Percentiles rank a stretch among this genome's conserved stretches.
These are phyloP conservation scores for Podospora didyma DNA, from an alignment of 495 filamentous ascomycete genomes.

Conservation along the genomic window DNA sequence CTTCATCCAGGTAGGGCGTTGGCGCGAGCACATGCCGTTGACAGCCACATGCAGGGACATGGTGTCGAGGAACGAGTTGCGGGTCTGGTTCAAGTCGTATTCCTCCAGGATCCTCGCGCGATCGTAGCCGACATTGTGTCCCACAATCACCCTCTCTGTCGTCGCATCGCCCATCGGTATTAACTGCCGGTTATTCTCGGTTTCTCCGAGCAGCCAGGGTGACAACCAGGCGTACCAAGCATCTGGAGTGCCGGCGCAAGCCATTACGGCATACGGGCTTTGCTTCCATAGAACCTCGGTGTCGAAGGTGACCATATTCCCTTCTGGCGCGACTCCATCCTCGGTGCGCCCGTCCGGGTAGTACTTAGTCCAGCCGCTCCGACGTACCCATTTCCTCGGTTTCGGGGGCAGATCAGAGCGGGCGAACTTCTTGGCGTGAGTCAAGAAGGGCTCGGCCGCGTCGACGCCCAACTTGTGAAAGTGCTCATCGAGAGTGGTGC, in stretches of 20 bases:
- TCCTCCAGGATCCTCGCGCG: constrained; percentile 85
- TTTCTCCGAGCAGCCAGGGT: constrained; percentile 87
- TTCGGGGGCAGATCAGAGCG: constrained; percentile 60
- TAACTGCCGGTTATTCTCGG: constrained; percentile 70
- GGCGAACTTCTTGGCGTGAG: constrained; percentile 69
- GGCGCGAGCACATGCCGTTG: constrained; percentile 97
- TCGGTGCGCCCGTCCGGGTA: constrained; percentile 65
- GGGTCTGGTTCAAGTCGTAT: constrained; percentile 75
- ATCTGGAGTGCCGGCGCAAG: constrained; percentile 79
- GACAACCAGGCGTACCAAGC: constrained; percentile 98
- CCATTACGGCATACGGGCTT: constrained; percentile 90
- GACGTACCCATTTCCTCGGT: constrained; percentile 74
- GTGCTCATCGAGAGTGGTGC: constrained; percentile 84
- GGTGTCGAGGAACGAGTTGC: constrained; percentile 89
- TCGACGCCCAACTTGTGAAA: constrained; percentile 89
- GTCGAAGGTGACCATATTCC: constrained; percentile 84
- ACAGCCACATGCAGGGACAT: constrained; percentile 98
- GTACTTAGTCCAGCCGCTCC: constrained; percentile 95
- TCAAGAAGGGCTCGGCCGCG: constrained; percentile 81
- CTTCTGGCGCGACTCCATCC: constrained; percentile 69
- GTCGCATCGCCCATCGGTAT: constrained; percentile 77
- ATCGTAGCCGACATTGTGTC: constrained; percentile 96
- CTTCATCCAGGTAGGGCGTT: constrained; percentile 95
- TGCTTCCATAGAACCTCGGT: constrained; percentile 96
- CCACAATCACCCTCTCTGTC: constrained; percentile 71